Conservation (phyloP, 1,284 basidiomycete species). For the Vanrija sp. region DNA sequence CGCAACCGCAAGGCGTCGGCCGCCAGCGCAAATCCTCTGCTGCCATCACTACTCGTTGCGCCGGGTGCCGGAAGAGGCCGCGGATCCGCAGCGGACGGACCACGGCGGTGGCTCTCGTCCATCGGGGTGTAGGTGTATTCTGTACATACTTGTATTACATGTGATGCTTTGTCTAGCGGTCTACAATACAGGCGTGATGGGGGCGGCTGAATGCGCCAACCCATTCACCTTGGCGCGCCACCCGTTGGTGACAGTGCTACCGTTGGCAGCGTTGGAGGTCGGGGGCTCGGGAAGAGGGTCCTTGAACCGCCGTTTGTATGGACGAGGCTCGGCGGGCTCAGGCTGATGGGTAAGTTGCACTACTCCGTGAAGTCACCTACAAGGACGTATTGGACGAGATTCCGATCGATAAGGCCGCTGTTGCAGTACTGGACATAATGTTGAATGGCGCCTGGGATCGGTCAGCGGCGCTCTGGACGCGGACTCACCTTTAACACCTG, state of each 20-base stretch:
- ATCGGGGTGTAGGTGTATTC: constrained; percentile 35
- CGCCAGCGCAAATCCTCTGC: constrained; percentile 39
- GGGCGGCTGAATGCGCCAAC: neutral
- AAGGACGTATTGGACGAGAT: constrained; percentile 1
- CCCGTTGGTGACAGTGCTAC: neutral
- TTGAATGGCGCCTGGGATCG: constrained; percentile 1
- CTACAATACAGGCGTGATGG: constrained; percentile 12
- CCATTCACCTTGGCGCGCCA: neutral
- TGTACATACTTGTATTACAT: neutral
- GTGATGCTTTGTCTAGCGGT: constrained; percentile 11
- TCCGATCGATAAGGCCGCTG: constrained; percentile 10
- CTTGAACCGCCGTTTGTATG: constrained; percentile 8
- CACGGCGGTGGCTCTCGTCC: constrained; percentile 40
- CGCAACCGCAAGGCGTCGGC: constrained; percentile 43
- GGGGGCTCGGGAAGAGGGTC: neutral
- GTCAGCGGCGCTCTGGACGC: neutral
- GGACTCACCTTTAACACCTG: constrained; percentile 22
- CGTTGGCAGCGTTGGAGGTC: neutral
- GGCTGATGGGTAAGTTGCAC: constrained; percentile 1
- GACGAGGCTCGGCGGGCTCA: neutral
- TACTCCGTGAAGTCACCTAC: neutral
- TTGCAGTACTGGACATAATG: constrained; percentile 15
- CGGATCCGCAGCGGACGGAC: constrained; percentile 25
- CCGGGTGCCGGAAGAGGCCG: constrained; percentile 18
- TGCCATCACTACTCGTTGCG: constrained; percentile 35